Evolutionary conservation across 352 stramenopile genomes (phyloP).

Genomic region (Phytophthora melonis): DNA sequence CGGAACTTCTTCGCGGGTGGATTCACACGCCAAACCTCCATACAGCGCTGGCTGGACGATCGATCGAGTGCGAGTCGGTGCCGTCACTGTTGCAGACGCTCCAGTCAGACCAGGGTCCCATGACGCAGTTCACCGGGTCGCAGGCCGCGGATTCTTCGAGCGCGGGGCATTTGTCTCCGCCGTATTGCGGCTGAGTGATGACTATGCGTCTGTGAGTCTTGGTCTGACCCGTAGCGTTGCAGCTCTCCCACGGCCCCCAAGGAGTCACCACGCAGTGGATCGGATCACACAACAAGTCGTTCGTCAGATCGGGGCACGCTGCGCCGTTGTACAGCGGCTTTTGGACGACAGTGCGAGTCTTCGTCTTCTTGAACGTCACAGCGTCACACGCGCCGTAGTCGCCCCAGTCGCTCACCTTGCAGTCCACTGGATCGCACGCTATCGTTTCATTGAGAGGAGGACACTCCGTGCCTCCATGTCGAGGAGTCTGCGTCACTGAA

Average conservation of each 20-base stretch:
- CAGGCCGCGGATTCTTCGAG: slow-evolving; percentile 43
- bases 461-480: slow-evolving; percentile 49
- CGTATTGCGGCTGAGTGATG: slow-evolving; percentile 39
- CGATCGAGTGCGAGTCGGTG: slow-evolving; percentile 39
- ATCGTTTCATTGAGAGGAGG: slow-evolving; percentile 44
- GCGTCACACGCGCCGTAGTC: slow-evolving; percentile 52
- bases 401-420: slow-evolving; percentile 49
- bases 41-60: slow-evolving; percentile 46
- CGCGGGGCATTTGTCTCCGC: slow-evolving; percentile 38
- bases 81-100: slow-evolving; percentile 39
- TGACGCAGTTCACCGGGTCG: slow-evolving; percentile 59
- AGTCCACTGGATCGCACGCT: slow-evolving; percentile 57
- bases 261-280: slow-evolving; percentile 56
- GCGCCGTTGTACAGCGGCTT: slow-evolving; percentile 49
- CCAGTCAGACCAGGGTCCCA: slow-evolving; percentile 43
- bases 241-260: slow-evolving; percentile 44
- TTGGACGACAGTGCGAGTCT: slow-evolving; percentile 43
- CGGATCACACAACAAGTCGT: slow-evolving; percentile 62
- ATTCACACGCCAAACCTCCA: slow-evolving; percentile 40
- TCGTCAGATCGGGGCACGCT: slow-evolving; percentile 49
- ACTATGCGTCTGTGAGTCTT: slow-evolving; percentile 53
- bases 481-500: slow-evolving; percentile 22
- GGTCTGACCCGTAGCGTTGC: slow-evolving; percentile 40
- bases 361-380: slow-evolving; percentile 57
- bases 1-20: slow-evolving; percentile 42